Conservation (phyloP, 2,329 filamentous ascomycete genomes). For the Hypoxylon sp. region DNA sequence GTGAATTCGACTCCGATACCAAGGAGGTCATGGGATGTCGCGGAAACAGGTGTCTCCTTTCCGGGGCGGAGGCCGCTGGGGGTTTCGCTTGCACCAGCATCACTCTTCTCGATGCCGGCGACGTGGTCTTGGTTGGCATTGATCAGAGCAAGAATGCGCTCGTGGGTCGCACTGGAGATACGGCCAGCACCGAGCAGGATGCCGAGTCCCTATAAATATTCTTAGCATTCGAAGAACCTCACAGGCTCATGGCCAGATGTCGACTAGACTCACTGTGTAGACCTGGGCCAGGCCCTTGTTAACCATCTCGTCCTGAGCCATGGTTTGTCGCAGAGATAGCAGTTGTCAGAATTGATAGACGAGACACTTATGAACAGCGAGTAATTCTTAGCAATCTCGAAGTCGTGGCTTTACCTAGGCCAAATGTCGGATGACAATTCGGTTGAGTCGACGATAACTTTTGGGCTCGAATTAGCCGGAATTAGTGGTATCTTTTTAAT, state of each 20-base stretch:
- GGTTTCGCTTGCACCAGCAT: not conserved
- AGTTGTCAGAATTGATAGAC: not conserved
- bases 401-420: not conserved
- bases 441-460: too few species aligned
- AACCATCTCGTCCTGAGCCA: constrained; percentile 26
- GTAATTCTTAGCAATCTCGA: not conserved
- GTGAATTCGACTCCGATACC: constrained; percentile 6
- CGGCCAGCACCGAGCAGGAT: constrained; percentile 46
- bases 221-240: constrained; percentile 11
- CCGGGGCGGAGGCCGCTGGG: not conserved
- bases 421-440: too few species aligned
- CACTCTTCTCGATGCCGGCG: not conserved
- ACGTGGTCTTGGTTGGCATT: constrained; percentile 16
- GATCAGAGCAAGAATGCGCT: constrained; percentile 41
- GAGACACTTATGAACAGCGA: not conserved
- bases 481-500: not conserved
- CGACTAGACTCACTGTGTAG: constrained; percentile 29
- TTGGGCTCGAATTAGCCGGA: too few species aligned
- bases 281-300: constrained; percentile 38
- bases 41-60: constrained; percentile 25
- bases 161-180: constrained; percentile 41
- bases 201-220: constrained; percentile 42
- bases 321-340: not conserved
- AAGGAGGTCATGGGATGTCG: constrained; percentile 22
- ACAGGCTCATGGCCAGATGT: not conserved